Conservation (phyloP, 331 rosid genomes). For the Arachis monticola region DNA sequence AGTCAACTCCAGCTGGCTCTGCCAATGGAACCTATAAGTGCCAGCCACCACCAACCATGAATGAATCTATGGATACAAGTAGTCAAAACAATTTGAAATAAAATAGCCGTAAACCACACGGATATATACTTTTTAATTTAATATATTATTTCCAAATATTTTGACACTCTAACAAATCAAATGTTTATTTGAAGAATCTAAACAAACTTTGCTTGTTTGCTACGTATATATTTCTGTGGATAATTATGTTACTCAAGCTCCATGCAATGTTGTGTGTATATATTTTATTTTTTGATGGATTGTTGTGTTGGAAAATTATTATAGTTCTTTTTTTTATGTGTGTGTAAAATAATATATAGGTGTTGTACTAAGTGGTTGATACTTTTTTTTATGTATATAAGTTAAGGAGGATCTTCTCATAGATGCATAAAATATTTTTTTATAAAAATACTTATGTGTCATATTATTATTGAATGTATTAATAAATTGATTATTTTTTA, state of each 20-base stretch:
- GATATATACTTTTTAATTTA: not conserved
- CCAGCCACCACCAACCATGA: slow-evolving; percentile 17
- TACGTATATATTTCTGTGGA: not conserved
- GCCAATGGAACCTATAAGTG: not conserved
- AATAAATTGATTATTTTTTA: too few relatives aligned
- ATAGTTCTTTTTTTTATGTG: too few relatives aligned
- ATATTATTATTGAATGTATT: too few relatives aligned
- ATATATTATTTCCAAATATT: not conserved
- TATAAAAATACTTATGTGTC: too few relatives aligned
- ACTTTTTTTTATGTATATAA: too few relatives aligned
- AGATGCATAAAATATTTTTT: too few relatives aligned
- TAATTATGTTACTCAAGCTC: not conserved
- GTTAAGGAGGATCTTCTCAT: too few relatives aligned
- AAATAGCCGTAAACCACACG: not conserved
- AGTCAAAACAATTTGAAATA: not conserved
- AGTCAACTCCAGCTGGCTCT: slow-evolving; percentile 28
- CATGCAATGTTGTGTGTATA: not conserved
- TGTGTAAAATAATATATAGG: too few relatives aligned
- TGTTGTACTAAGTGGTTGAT: too few relatives aligned
- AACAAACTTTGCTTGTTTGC: slow-evolving; percentile 34
- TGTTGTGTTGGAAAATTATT: too few relatives aligned
- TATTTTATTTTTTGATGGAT: too few relatives aligned
- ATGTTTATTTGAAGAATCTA: not conserved
- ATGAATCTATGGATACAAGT: too few relatives aligned
- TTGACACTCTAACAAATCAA: slow-evolving; percentile 29